Base-by-base conservation (phyloP, 768 basidiomycete species). In the Suillus tomentosus region DNA sequence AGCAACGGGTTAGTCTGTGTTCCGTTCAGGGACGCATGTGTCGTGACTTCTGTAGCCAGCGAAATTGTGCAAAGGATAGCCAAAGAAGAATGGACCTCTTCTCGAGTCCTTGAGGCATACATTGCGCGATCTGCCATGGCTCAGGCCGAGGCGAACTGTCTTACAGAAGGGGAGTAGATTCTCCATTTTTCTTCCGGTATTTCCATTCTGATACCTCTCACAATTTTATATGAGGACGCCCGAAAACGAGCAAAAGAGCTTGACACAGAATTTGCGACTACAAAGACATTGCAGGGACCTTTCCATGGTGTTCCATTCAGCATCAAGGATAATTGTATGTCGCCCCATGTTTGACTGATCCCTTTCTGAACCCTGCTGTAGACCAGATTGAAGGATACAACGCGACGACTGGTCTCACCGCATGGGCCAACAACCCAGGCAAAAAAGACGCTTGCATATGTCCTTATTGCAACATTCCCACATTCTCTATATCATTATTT, bases 221-320 rank as follows among this genome's bases (percentile, higher is more conserved):
- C 67, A 94, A 93, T 94, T 3, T 78, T 93, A 70, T 90, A 94
- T 70, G 79, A 79, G 22, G 82, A 86, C 66, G 93, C 90, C 7
- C 80, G 83, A 40, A 73, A 81, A 62, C 82, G 84, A 62, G 92
- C 91, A 0, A 76, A 79, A 62, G 80, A 78, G n/a, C 83, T 93
- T 3, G 93, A 95, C 71, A 74, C 76, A 22, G 87, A 92, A 63
- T 91, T 88, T 72, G 78, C 82, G 2, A 67, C 73, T 8, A 88
- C 86, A 0, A 82, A 83, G 60, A 79, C 73, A 65, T 67, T 91
- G 56, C 84, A 80, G 24, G 93, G 92, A 0, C 86, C 85, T 10
- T 80, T 95, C 39, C 93, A 94, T 73, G 94, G 93, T 47, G 85
- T 95, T 42, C 94, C 93, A 6, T 84, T 91, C 65, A 83, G 87